Conservation (phyloP, 202 grass and related monocot species). For the Panicum virgatum region DNA sequence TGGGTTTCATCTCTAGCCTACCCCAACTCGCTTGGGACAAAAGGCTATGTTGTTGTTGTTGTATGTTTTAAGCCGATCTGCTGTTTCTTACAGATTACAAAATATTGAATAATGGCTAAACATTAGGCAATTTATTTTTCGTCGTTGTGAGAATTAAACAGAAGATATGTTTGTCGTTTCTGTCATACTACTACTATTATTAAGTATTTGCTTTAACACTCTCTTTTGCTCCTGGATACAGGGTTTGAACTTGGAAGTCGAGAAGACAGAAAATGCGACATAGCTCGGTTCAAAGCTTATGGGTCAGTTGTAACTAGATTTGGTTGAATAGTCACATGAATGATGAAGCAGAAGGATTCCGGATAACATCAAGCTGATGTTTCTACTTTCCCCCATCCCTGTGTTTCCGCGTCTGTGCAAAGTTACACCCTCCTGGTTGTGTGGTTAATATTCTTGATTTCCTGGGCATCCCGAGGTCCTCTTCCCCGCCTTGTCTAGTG, state of each 20-base stretch:
- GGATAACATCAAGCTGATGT: slow-evolving; percentile 56
- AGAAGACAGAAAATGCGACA: slow-evolving; percentile 30
- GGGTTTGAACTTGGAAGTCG: slow-evolving; percentile 33
- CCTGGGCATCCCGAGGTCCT: slow-evolving; percentile 8
- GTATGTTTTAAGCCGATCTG: background rate
- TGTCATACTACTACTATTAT: background rate
- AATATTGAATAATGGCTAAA: background rate
- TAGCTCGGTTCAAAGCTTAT: slow-evolving; percentile 41
- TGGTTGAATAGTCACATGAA: slow-evolving; percentile 36
- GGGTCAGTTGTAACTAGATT: slow-evolving; percentile 43
- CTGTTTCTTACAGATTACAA: background rate
- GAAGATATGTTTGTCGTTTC: background rate
- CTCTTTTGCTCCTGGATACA: background rate
- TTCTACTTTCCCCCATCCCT: slow-evolving; percentile 35
- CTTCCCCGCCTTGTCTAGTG: slow-evolving; percentile 28
- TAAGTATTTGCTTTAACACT: background rate
- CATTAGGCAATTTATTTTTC: background rate
- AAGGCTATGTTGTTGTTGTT: too few species aligned
- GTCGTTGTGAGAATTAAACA: background rate
- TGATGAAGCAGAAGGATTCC: slow-evolving; percentile 36
- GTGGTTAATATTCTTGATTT: slow-evolving; percentile 50
- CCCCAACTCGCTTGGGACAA: too few species aligned
- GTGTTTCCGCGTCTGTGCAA: slow-evolving; percentile 38
- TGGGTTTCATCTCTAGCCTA: too few species aligned
- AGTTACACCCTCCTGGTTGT: slow-evolving; percentile 44